Conservation (phyloP, 2,329 filamentous ascomycete species). For the Rhynchosporium agropyri region DNA sequence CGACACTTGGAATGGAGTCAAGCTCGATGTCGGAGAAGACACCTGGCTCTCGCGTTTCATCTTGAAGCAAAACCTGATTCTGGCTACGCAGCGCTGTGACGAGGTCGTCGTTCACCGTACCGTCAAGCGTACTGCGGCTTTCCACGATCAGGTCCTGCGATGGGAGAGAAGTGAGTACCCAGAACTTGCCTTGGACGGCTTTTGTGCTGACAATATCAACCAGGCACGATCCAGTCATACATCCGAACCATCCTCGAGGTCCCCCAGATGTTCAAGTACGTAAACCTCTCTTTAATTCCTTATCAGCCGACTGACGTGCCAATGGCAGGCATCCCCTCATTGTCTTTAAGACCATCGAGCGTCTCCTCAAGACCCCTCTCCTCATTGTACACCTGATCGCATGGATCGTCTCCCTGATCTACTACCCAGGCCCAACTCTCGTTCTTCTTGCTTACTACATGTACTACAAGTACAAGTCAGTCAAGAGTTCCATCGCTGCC, state of each 20-base stretch:
- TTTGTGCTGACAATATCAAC: not conserved
- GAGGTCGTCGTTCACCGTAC: constrained; percentile 4
- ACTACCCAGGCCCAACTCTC: not conserved
- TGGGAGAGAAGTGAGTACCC: constrained; percentile 14
- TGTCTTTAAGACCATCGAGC: constrained; percentile 8
- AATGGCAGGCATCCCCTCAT: constrained; percentile 5
- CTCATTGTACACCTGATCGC: constrained; percentile 1
- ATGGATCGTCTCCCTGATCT: not conserved
- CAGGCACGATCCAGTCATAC: constrained; percentile 15
- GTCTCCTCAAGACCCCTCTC: constrained; percentile 3
- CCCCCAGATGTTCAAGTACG: constrained; percentile 12
- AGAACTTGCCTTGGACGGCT: not conserved
- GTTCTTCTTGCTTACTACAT: not conserved
- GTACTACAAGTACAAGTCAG: not conserved
- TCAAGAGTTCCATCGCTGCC: not conserved
- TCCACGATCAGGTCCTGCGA: constrained; percentile 6
- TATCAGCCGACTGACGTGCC: not conserved
- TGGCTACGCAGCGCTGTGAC: constrained; percentile 2
- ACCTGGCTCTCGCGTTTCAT: constrained; percentile 13
- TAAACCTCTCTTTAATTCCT: not conserved
- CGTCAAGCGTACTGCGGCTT: constrained; percentile 9
- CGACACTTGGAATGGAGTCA: constrained; percentile 9
- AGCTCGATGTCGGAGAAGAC: constrained; percentile 13
- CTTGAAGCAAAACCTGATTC: constrained; percentile 6
- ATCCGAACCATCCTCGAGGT: not conserved